Percentiles rank a stretch among this genome's conserved stretches.
These are phyloP conservation scores for Parathielavia appendiculata DNA, from an alignment of 495 filamentous ascomycete species.

Conservation along the genomic window DNA sequence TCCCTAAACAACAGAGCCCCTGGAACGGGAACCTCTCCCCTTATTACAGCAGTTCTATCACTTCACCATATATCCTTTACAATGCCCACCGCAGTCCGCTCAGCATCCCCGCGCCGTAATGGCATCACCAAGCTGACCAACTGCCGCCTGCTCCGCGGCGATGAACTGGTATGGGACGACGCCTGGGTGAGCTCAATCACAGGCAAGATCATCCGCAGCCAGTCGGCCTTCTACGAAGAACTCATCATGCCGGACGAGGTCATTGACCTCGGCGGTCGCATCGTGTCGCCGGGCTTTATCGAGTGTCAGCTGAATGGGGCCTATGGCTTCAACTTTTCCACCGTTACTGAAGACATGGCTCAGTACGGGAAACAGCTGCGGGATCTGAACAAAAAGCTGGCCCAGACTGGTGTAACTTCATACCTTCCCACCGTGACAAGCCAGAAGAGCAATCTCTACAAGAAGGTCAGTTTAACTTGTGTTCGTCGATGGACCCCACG, in stretches of 20 bases:
- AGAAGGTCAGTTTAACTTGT: constrained; percentile 36
- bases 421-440: constrained; percentile 77
- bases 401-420: constrained; percentile 73
- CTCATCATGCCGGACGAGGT: constrained; percentile 53
- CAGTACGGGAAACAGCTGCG: constrained; percentile 62
- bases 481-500: neutral
- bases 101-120: constrained; percentile 18
- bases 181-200: constrained; percentile 72
- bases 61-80: neutral
- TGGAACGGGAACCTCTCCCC: neutral
- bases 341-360: constrained; percentile 57
- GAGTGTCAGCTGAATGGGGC: constrained; percentile 84
- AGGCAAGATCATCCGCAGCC: constrained; percentile 69
- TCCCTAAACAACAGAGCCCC: neutral
- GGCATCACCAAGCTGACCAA: constrained; percentile 81
- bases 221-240: constrained; percentile 69
- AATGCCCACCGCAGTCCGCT: constrained; percentile 9
- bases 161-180: constrained; percentile 61
- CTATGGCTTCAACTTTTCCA: constrained; percentile 80
- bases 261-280: constrained; percentile 70
- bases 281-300: constrained; percentile 75
- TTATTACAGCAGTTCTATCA: neutral
- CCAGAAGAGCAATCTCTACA: constrained; percentile 63
- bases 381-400: constrained; percentile 61
- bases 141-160: constrained; percentile 62